phyloP scores from a whole-genome alignment of 805 yeast genomes.

The Suhomyces sp. region DNA sequence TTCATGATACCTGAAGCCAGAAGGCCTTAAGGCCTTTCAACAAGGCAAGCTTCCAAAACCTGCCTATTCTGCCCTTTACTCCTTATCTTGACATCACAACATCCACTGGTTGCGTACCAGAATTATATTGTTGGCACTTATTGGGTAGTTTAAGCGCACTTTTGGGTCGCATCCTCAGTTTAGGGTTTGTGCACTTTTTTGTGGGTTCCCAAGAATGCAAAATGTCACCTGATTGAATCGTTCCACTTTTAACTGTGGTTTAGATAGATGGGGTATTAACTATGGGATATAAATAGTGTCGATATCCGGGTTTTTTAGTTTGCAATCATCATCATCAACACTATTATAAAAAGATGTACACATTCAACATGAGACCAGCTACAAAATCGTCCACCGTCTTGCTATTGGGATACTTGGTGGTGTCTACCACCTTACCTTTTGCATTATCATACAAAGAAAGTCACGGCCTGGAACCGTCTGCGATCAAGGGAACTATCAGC shows the following conservation, averaged over 20 bases:
- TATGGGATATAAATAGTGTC: conserved; percentile 3
- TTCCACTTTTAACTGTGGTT: conserved; percentile 9
- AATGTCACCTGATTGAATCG: conserved; percentile 6
- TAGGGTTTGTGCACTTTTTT: too few relatives aligned
- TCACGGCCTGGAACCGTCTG: conserved; percentile 10
- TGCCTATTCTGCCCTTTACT: too few relatives aligned
- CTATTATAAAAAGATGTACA: conserved; percentile 16
- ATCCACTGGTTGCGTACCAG: too few relatives aligned
- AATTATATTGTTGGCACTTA: too few relatives aligned
- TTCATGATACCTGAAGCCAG: too few relatives aligned
- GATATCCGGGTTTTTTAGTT: not conserved
- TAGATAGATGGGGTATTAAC: too few relatives aligned
- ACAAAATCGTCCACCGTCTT: conserved; percentile 25
- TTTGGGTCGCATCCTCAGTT: too few relatives aligned
- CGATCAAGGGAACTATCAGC: conserved; percentile 34
- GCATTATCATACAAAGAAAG: conserved; percentile 41
- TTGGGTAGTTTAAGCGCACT: too few relatives aligned
- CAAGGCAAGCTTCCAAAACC: too few relatives aligned
- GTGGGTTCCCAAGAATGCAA: conserved; percentile 3
- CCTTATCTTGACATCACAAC: too few relatives aligned
- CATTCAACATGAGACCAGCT: conserved; percentile 21
- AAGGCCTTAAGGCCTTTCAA: too few relatives aligned
- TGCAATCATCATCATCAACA: not conserved
- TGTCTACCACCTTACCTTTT: conserved; percentile 41
- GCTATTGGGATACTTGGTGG: conserved; percentile 38